phyloP scores from a whole-genome alignment of 179 eudicot genomes.

The Monotropa hypopitys region DNA sequence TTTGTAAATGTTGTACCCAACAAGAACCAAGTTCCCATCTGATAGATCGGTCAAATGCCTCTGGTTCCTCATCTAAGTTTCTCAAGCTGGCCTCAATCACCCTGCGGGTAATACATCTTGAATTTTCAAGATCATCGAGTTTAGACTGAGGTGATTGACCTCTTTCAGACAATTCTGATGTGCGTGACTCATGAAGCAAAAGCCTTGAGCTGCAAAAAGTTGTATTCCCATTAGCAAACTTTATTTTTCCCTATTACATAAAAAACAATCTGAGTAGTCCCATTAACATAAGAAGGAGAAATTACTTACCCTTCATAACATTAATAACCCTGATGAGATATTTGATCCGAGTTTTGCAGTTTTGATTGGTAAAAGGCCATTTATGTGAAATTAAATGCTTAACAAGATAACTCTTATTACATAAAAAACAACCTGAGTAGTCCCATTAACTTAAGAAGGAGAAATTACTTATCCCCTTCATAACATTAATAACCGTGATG shows the following conservation, averaged over 20 bases:
- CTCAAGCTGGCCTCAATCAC: slow-evolving; percentile 54
- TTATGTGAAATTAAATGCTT: neutral
- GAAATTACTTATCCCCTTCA: neutral
- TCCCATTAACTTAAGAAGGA: neutral
- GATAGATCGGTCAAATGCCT: slow-evolving; percentile 26
- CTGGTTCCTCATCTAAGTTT: slow-evolving; percentile 37
- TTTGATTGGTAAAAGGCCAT: neutral
- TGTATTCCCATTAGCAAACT: neutral
- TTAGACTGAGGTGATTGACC: slow-evolving; percentile 30
- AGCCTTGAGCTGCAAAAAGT: slow-evolving; percentile 54
- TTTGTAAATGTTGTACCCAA: slow-evolving; percentile 91
- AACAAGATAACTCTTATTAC: neutral
- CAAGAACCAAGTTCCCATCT: slow-evolving; percentile 99
- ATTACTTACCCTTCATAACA: neutral
- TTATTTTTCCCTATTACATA: neutral
- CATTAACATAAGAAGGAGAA: neutral
- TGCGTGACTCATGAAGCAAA: slow-evolving; percentile 40
- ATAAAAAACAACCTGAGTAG: neutral
- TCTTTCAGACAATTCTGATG: slow-evolving; percentile 34
- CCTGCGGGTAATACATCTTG: slow-evolving; percentile 31
- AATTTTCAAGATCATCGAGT: slow-evolving; percentile 28
- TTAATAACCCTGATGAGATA: neutral
- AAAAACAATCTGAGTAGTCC: neutral
- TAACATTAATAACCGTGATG: neutral
- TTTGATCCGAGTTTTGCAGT: neutral